Base-by-base conservation (phyloP, 768 basidiomycete species). In the Hebeloma cylindrosporum region DNA sequence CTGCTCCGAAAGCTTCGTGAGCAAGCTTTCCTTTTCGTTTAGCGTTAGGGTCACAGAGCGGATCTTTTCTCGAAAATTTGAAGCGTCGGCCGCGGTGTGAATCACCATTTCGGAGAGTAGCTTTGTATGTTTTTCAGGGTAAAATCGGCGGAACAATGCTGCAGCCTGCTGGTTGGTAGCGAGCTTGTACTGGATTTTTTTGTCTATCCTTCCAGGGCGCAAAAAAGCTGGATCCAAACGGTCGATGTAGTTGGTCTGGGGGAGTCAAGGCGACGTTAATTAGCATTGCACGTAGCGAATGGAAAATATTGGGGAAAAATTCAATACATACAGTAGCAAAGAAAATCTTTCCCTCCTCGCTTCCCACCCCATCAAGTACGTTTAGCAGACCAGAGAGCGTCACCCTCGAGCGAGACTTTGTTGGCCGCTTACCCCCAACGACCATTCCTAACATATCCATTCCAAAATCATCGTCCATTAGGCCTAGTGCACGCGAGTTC, bases 341-440 rank as follows among this genome's bases (percentile, higher is more conserved):
- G 51, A 80, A 75, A 13, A 83, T 55, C 48, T 75, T 78, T 8
- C 81, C 81, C 52, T 81, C 80, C 51, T 82, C 78, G 54, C 78
- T 78, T 2, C 76, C 76, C 13, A 80, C 74, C 2, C 80, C 80
- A 54, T 83, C 80, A 10, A 82, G 64, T 3, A 80, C 74, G 53
- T 83, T 83, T 23, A 83, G 53, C 6, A 82, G 58, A 0, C 79
- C 79, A 1, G 75, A 77, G 9, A 83, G 66, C 1, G 78, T 81
- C 23, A 80, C 73, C 1, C 60, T 52, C 1, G 65, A 67, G 41
- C 59, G 56, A 30, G 53, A 39, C 2, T 51, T 23, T 36, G 54
- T 23, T 31, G 27, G 29, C 9, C 34, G 35, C 13, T 11, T 40
- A 5, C 18, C 9, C 18, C 18, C 21, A 21, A 18, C 31, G 22